Base-by-base conservation (phyloP, 2,329 filamentous ascomycete genomes). In the Akanthomyces muscarius region DNA sequence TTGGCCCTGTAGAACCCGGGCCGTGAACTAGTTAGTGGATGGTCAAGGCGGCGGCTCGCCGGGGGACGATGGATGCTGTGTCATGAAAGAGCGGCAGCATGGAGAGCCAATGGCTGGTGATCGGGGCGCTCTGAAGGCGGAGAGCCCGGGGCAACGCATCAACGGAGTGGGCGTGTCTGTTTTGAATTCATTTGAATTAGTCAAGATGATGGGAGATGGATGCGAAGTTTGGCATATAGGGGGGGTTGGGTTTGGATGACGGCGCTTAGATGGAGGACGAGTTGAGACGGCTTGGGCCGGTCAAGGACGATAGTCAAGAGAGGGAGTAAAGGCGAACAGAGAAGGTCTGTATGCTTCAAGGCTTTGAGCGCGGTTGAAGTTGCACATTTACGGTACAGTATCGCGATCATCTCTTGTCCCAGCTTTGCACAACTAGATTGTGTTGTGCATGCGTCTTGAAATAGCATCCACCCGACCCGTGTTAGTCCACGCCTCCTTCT, bases 11-110 rank as follows among this genome's bases (percentile, higher is more conserved):
- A 28, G 42, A 28, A 28, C 36, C 23, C 21, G 36, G 5, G 30
- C 14, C 10, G n/a, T 25, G 23, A 52, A 25, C 36, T 23, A 38
- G 4, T 30, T 8, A 25, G 25, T 11, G 45, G 18, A 6, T 44
- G 23, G 36, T 44, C 25, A 60, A 44, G 57, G n/a, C 57, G 57
- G 57, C 57, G 57, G 47, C 57, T 60, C 25, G 52, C 36, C 38
- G 38, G 38, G 38, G 38, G 38, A 10, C 18, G 41, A 18, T 4
- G 14, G 16, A 60, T 60, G 57, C 38, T 7, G 57, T 52, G 57
- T 41, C 57, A 44, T 33, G 36, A 2, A 4, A 42, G 23, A 60
- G 33, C 33, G 57, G 57, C 57, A 52, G 57, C 42, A 6, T 30
- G 10, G 42, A 21, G 55, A 48, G 30, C 57, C 57, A 60, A 60